Conservation (phyloP, 768 basidiomycete species). For the Suillus weaverae region DNA sequence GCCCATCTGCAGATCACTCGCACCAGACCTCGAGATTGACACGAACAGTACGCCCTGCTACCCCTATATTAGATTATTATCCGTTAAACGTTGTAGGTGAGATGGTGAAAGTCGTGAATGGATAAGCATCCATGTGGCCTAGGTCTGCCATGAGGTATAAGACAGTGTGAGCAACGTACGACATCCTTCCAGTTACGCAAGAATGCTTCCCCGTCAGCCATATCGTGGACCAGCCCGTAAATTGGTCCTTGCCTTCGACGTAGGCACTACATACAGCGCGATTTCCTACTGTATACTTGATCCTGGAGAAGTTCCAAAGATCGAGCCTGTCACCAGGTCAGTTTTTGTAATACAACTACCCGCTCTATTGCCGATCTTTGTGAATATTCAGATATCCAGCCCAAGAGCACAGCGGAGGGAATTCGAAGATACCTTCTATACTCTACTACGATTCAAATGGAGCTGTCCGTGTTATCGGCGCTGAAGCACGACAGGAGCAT, state of each 20-base stretch:
- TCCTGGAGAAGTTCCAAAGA: slow-evolving; percentile 38
- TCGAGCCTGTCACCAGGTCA: slow-evolving; percentile 35
- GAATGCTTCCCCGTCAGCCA: slow-evolving; percentile 36
- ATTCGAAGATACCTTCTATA: slow-evolving; percentile 50
- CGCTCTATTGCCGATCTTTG: slow-evolving; percentile 5
- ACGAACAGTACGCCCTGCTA: background rate
- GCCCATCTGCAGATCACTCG: background rate
- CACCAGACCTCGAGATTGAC: background rate
- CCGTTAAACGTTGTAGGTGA: slow-evolving; percentile 2
- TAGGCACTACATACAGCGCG: slow-evolving; percentile 44
- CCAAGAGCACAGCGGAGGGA: slow-evolving; percentile 43
- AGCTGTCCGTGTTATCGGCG: slow-evolving; percentile 41
- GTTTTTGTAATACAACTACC: slow-evolving; percentile 7
- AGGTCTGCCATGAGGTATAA: slow-evolving; percentile 4
- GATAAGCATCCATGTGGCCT: background rate
- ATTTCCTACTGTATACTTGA: slow-evolving; percentile 43
- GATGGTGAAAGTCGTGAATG: background rate
- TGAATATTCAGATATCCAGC: slow-evolving; percentile 35
- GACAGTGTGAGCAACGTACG: background rate
- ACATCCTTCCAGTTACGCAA: background rate
- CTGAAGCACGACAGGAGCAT: slow-evolving; percentile 43
- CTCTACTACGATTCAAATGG: slow-evolving; percentile 47
- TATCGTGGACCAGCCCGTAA: slow-evolving; percentile 38
- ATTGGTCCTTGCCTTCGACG: slow-evolving; percentile 40
- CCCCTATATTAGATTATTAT: background rate